Evolutionary conservation across 805 yeast species (phyloP), one percentile per base, ranked within the genome.

Genomic region (Saturnispora saitoi): DNA sequence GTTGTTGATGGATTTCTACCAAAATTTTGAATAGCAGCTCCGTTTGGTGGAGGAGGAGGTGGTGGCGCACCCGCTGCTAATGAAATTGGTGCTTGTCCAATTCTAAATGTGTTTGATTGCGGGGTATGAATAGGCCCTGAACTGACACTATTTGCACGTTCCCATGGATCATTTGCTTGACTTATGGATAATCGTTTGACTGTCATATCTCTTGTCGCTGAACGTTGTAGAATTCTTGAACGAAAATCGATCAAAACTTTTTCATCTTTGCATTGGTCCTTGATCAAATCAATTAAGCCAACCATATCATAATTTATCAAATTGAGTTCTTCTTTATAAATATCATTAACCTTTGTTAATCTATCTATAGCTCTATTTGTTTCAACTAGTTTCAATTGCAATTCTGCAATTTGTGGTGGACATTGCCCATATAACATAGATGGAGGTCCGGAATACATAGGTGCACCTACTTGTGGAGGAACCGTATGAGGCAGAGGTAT

Each of bases 221-320:
- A 61, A 26, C 68, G 54, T 51, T 60, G 64, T 39, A 61, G 52
- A 11, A 61, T 62, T 44, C 57, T 61, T 20, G 56, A 55, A 45
- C 48, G 61, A 30, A 64, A 56, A 42, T 54, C 56, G 7, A 59
- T 63, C 7, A 69, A 48, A 24, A 11, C 28, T 32, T 47, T 47
- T 28, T 41, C 49, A 22, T 37, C 42, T 28, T 47, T 41, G 12
- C 15, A 2, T 51, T 47, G 37, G 20, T 63, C 68, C 42, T 59
- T 64, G 19, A 65, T 32, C 14, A 63, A 52, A 48, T 79, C 85
- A 10, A 80, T 55, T 8, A 80, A 50, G 34, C 70, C 70, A 3
- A 79, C 72, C 63, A 77, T 67, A 54, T 81, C 87, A 47, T 70
- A 56, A 55, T 77, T 78, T 15, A 75, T 69, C 47, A 69, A 68